Conservation (phyloP, 345 rosid species). For the Cardamine occulta region DNA sequence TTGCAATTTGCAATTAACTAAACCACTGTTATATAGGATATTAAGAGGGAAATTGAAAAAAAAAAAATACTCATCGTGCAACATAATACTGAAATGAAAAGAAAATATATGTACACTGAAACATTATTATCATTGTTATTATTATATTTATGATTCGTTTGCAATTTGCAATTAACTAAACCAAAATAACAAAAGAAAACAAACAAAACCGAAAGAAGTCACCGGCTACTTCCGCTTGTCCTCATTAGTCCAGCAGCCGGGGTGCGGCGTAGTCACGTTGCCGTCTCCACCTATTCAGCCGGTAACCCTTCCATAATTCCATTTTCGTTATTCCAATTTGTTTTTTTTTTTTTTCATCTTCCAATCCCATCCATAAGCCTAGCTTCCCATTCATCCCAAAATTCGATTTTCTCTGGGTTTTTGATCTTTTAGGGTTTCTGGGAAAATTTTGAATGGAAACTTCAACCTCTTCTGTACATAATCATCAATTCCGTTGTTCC, state of each 20-base stretch:
- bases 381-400: slow-evolving; percentile 21
- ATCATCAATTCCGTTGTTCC: slow-evolving; percentile 4
- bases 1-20: neutral
- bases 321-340: slow-evolving; percentile 8
- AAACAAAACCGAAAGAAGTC: neutral
- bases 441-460: slow-evolving; percentile 25
- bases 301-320: slow-evolving; percentile 27
- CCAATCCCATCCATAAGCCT: slow-evolving; percentile 10
- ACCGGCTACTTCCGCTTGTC: slow-evolving; percentile 37
- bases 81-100: too few species aligned
- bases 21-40: neutral
- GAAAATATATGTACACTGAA: too few species aligned
- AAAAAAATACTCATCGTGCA: too few species aligned
- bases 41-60: too few species aligned
- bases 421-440: slow-evolving; percentile 32
- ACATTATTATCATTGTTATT: too few species aligned
- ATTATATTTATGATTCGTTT: neutral
- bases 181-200: neutral
- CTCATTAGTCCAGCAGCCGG: neutral
- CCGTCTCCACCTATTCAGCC: slow-evolving; percentile 39
- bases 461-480: neutral
- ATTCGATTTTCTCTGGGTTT: slow-evolving; percentile 30
- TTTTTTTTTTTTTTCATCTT: neutral
- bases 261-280: slow-evolving; percentile 18
- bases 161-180: neutral